phyloP scores from a whole-genome alignment of 1,284 basidiomycete genomes.

The Cystobasidium pallidum region DNA sequence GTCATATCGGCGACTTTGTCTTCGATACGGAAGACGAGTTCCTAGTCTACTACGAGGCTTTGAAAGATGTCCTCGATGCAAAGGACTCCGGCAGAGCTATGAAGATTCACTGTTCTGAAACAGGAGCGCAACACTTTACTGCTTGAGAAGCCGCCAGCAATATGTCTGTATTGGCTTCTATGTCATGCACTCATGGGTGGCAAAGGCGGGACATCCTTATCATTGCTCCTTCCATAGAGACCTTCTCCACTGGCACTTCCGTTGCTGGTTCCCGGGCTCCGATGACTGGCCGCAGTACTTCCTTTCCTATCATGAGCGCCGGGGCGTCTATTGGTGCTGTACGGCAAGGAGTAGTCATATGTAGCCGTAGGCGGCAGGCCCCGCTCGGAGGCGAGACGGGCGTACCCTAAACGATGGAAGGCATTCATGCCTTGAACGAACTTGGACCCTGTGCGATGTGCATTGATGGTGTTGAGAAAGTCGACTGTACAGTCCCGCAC shows the following conservation, averaged over 20 bases:
- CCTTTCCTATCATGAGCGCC: slow-evolving; percentile 10
- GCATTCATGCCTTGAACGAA: slow-evolving; percentile 84
- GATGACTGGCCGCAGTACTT: slow-evolving; percentile 19
- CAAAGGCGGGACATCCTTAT: slow-evolving; percentile 26
- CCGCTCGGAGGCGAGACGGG: slow-evolving; percentile 52
- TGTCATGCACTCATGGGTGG: slow-evolving; percentile 27
- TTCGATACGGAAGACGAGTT: slow-evolving; percentile 35
- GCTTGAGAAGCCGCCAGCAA: neutral
- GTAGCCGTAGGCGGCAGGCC: neutral
- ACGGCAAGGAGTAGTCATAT: neutral
- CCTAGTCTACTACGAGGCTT: slow-evolving; percentile 25
- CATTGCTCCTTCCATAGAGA: slow-evolving; percentile 14
- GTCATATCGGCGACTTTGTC: slow-evolving; percentile 28
- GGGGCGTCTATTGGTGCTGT: neutral
- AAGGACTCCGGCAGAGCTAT: slow-evolving; percentile 5
- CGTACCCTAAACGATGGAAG: slow-evolving; percentile 78
- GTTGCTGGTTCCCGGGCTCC: slow-evolving; percentile 14
- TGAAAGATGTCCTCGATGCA: slow-evolving; percentile 28
- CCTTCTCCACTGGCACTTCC: slow-evolving; percentile 31
- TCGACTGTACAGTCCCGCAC: slow-evolving; percentile 80
- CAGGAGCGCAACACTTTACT: slow-evolving; percentile 3
- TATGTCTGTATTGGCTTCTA: too few relatives aligned
- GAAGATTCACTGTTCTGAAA: slow-evolving; percentile 9
- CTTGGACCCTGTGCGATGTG: slow-evolving; percentile 75
- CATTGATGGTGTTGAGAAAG: slow-evolving; percentile 75